Conservation (phyloP, 1,139 yeast species). For the Geotrichum reessii region DNA sequence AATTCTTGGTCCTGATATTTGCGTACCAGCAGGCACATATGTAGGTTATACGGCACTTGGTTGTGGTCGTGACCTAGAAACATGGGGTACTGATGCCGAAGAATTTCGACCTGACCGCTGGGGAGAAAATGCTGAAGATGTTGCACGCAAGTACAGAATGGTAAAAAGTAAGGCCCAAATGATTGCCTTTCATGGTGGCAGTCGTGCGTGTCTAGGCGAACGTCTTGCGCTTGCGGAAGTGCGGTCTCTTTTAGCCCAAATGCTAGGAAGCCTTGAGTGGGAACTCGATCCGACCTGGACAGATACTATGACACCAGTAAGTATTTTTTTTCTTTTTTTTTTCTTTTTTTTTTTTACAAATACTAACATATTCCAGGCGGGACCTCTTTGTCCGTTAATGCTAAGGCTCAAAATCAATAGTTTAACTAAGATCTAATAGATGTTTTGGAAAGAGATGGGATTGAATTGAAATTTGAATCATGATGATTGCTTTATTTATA, state of each 20-base stretch:
- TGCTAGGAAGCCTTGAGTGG: slow-evolving; percentile 39
- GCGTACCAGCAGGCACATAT: slow-evolving; percentile 49
- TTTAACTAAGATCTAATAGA: too few species aligned
- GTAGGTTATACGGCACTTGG: slow-evolving; percentile 57
- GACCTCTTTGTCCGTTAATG: slow-evolving; percentile 18
- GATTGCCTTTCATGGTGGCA: slow-evolving; percentile 58
- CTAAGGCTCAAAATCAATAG: slow-evolving; percentile 13
- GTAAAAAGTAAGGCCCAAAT: slow-evolving; percentile 45
- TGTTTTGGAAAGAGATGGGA: too few species aligned
- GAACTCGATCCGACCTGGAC: slow-evolving; percentile 43
- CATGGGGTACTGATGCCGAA: slow-evolving; percentile 51
- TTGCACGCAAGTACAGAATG: slow-evolving; percentile 39
- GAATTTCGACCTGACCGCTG: slow-evolving; percentile 52
- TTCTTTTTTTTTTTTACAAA: too few species aligned
- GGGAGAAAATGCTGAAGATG: slow-evolving; percentile 40
- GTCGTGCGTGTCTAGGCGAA: slow-evolving; percentile 59
- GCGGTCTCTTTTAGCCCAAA: slow-evolving; percentile 38
- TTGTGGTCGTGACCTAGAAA: slow-evolving; percentile 46
- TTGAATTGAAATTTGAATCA: too few species aligned
- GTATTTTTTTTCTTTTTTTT: background rate
- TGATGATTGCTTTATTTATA: too few species aligned
- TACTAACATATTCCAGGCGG: slow-evolving; percentile 11
- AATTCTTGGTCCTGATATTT: slow-evolving; percentile 40
- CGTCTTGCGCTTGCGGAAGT: slow-evolving; percentile 49
- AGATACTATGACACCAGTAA: slow-evolving; percentile 47